Percentiles rank a stretch among this genome's conserved stretches.
phyloP scores from a whole-genome alignment of 2,329 filamentous ascomycete genomes.

The Sclerotinia borealis region DNA sequence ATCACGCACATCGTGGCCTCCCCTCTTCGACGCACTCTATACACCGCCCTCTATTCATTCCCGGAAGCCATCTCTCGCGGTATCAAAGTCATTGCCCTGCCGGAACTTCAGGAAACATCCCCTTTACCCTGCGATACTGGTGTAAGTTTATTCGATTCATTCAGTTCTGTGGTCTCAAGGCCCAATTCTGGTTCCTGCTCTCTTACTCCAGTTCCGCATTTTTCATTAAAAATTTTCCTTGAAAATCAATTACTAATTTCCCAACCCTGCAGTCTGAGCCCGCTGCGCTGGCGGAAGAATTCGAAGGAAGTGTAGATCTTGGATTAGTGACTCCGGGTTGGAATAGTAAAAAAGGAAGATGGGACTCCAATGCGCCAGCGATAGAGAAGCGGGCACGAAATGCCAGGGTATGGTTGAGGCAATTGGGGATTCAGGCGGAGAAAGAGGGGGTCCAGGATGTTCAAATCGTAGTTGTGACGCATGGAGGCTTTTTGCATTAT shows the following conservation, averaged over 20 bases:
- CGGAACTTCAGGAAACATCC: slow-evolving; percentile 73
- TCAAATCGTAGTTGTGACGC: slow-evolving; percentile 71
- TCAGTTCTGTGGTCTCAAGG: no score
- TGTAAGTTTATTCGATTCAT: no score
- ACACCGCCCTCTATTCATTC: slow-evolving; percentile 70
- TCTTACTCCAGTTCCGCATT: no score
- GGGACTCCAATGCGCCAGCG: slow-evolving; percentile 28
- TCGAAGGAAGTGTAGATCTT: not conserved
- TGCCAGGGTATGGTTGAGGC: slow-evolving; percentile 53
- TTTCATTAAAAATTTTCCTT: no score
- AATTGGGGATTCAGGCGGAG: slow-evolving; percentile 28
- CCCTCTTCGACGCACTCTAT: slow-evolving; percentile 72
- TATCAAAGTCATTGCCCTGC: slow-evolving; percentile 53
- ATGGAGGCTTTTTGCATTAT: slow-evolving; percentile 80
- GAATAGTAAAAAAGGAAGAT: slow-evolving; percentile 28
- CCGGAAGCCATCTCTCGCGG: slow-evolving; percentile 43
- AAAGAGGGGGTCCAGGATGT: slow-evolving; percentile 40
- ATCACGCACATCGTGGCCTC: slow-evolving; percentile 71
- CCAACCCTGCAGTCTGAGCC: no score
- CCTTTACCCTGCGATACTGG: slow-evolving; percentile 73
- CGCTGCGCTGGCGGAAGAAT: not conserved
- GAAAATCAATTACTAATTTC: no score
- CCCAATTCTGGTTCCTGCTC: no score
- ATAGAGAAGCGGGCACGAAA: slow-evolving; percentile 44
- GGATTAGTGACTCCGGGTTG: not conserved